Conservation (phyloP, 768 basidiomycete genomes). For the Hygrophoropsis aurantiaca region DNA sequence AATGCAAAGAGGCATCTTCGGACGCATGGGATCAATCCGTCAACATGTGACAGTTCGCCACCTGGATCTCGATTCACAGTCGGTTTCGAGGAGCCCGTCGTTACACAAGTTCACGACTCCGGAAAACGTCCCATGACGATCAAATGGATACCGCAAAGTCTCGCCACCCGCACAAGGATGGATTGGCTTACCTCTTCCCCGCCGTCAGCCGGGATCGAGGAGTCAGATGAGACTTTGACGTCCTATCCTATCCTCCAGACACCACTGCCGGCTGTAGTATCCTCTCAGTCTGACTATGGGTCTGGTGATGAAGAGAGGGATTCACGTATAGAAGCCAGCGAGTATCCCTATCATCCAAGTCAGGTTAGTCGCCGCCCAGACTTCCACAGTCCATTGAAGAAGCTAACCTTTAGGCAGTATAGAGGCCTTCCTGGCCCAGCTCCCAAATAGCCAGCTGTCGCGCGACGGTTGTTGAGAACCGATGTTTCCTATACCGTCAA, state of each 20-base stretch:
- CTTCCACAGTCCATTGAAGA: constrained; percentile 5
- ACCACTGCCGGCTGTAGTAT: constrained; percentile 35
- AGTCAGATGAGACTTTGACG: constrained; percentile 19
- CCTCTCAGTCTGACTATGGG: constrained; percentile 28
- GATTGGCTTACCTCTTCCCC: constrained; percentile 23
- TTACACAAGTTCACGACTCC: constrained; percentile 41
- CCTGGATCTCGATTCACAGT: constrained; percentile 32
- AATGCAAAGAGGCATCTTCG: constrained; percentile 80
- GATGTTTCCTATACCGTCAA: too few species aligned
- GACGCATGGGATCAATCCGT: constrained; percentile 59
- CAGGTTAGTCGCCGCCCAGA: constrained; percentile 23
- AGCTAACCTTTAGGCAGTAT: constrained; percentile 24
- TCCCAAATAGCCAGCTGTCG: too few species aligned
- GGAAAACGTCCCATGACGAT: constrained; percentile 35
- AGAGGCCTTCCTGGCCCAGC: constrained; percentile 36
- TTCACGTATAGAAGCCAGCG: constrained; percentile 26
- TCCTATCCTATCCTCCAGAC: constrained; percentile 34
- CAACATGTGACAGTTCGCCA: constrained; percentile 15
- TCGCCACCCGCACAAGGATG: constrained; percentile 28
- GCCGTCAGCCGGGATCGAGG: constrained; percentile 14
- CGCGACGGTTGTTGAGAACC: too few species aligned
- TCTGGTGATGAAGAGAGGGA: constrained; percentile 35
- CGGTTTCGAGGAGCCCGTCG: constrained; percentile 46
- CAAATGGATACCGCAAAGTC: constrained; percentile 43
- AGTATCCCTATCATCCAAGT: constrained; percentile 33